Conservation (phyloP, 495 filamentous ascomycete genomes). For the Penicillium crystallinum region DNA sequence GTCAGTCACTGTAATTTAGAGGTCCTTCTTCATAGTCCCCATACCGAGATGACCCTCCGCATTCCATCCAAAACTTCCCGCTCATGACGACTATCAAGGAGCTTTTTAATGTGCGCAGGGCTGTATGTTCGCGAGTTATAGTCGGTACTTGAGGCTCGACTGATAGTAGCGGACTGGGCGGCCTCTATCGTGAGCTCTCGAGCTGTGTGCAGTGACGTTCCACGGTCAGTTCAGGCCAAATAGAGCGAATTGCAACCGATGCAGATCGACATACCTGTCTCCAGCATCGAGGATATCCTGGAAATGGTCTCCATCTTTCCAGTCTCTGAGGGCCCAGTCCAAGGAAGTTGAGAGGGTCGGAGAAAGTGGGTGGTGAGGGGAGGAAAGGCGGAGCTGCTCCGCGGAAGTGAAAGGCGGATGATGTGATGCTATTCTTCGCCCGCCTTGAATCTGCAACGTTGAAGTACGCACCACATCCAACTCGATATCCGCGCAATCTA, state of each 20-base stretch:
- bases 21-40: slow-evolving; percentile 17
- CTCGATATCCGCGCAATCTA: neutral
- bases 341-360: slow-evolving; percentile 10
- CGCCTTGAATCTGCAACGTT: slow-evolving; percentile 8
- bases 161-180: slow-evolving; percentile 67
- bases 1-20: slow-evolving; percentile 16
- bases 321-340: slow-evolving; percentile 20
- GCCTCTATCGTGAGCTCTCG: slow-evolving; percentile 96
- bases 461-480: neutral
- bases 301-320: slow-evolving; percentile 89
- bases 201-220: slow-evolving; percentile 49
- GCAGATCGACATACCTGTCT: slow-evolving; percentile 61
- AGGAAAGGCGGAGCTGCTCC: slow-evolving; percentile 24
- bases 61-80: slow-evolving; percentile 89
- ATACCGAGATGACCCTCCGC: slow-evolving; percentile 82
- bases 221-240: slow-evolving; percentile 18
- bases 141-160: slow-evolving; percentile 36
- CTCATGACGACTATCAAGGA: slow-evolving; percentile 91
- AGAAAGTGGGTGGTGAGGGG: slow-evolving; percentile 15
- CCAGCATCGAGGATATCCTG: slow-evolving; percentile 84
- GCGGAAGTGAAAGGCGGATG: slow-evolving; percentile 11
- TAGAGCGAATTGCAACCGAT: neutral
- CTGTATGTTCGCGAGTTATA: slow-evolving; percentile 43
- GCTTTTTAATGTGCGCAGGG: slow-evolving; percentile 74
- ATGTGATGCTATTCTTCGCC: slow-evolving; percentile 7